phyloP scores from a whole-genome alignment of 768 basidiomycete genomes.

The Sistotremastrum niveocremeum region DNA sequence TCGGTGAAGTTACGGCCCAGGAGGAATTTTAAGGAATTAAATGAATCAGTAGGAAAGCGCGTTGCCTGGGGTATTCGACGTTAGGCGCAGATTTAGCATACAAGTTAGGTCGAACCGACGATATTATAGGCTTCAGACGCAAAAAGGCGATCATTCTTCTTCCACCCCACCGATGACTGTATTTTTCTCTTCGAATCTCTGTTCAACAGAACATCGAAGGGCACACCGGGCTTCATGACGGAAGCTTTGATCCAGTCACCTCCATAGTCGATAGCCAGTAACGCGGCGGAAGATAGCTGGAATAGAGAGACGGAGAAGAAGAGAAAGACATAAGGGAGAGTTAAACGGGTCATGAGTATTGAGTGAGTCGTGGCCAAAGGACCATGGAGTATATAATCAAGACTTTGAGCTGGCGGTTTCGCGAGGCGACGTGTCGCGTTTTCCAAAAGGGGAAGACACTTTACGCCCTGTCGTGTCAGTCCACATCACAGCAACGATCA shows the following conservation, averaged over 20 bases:
- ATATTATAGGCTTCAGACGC: slow-evolving; percentile 80
- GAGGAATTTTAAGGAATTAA: slow-evolving; percentile 73
- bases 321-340: background rate
- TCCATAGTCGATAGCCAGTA: slow-evolving; percentile 97
- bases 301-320: slow-evolving; percentile 17
- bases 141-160: slow-evolving; percentile 79
- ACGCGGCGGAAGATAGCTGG: slow-evolving; percentile 43
- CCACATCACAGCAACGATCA: no score
- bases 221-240: slow-evolving; percentile 83
- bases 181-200: slow-evolving; percentile 97
- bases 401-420: no score
- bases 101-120: slow-evolving; percentile 32
- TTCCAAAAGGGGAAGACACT: no score
- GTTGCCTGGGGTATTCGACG: slow-evolving; percentile 47
- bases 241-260: slow-evolving; percentile 96
- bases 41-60: slow-evolving; percentile 81
- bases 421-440: no score
- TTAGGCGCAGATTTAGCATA: background rate
- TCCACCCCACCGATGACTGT: slow-evolving; percentile 81
- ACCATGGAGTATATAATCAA: no score
- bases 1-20: slow-evolving; percentile 58
- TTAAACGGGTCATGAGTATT: no score
- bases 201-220: slow-evolving; percentile 93
- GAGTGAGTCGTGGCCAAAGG: no score
- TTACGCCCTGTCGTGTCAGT: no score